phyloP scores from a whole-genome alignment of 345 rosid genomes.

The Pelargonium nanum region DNA sequence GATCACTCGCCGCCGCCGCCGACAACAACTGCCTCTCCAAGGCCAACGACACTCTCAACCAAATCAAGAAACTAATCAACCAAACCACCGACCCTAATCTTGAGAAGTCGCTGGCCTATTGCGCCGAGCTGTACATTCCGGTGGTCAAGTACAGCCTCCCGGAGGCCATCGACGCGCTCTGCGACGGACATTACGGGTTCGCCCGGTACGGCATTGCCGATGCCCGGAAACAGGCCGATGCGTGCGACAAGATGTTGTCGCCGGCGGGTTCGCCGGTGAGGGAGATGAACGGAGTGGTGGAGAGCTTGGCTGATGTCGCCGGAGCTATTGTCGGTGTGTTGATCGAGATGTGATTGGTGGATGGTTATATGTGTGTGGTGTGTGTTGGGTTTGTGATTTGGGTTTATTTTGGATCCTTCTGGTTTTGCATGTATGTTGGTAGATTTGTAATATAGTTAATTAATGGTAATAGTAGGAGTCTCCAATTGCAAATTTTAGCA shows the following conservation, averaged over 20 bases:
- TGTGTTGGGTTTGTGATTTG: no score
- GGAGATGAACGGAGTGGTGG: conserved; percentile 16
- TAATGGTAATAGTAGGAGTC: no score
- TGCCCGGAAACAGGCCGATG: conserved; percentile 18
- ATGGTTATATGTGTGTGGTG: no score
- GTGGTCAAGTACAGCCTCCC: conserved; percentile 24
- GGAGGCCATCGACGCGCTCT: conserved; percentile 18
- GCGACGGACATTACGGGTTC: conserved; percentile 23
- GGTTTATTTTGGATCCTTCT: no score
- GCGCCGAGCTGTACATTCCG: conserved; percentile 21
- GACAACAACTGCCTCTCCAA: conserved; percentile 10
- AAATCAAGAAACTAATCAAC: conserved; percentile 19
- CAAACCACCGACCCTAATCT: conserved; percentile 17
- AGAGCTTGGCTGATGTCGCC: conserved; percentile 20
- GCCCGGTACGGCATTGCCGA: conserved; percentile 16
- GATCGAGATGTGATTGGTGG: no score
- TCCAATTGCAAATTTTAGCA: no score
- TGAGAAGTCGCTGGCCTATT: conserved; percentile 20
- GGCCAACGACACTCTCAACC: conserved; percentile 15
- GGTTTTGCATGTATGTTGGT: no score
- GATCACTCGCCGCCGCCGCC: conserved; percentile 12
- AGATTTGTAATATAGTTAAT: no score
- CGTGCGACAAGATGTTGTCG: conserved; percentile 17
- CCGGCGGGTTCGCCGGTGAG: conserved; percentile 17
- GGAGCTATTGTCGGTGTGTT: conserved; percentile 21